Conservation (phyloP, 2,329 filamentous ascomycete species). For the Monosporascus sp. region DNA sequence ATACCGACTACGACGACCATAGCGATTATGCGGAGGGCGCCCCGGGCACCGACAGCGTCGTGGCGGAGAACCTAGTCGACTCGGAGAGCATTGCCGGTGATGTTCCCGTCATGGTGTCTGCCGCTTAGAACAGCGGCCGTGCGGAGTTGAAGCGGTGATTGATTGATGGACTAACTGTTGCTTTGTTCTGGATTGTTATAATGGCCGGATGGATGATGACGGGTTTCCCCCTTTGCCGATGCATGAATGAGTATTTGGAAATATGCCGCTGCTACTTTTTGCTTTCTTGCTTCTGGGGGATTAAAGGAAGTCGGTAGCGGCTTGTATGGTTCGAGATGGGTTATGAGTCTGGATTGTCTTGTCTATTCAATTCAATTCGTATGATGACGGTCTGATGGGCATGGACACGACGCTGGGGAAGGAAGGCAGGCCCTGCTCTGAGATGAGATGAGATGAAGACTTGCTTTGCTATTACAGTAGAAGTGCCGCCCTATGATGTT, state of each 20-base stretch:
- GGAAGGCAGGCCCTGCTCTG: slow-evolving; percentile 1
- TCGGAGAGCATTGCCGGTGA: slow-evolving; percentile 25
- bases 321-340: too few relatives aligned
- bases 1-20: slow-evolving; percentile 32
- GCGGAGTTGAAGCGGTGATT: slow-evolving; percentile 1
- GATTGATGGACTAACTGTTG: background rate
- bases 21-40: slow-evolving; percentile 47
- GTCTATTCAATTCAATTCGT: too few relatives aligned
- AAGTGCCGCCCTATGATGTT: background rate
- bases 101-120: slow-evolving; percentile 32
- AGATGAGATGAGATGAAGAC: background rate
- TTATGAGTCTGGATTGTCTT: too few relatives aligned
- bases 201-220: slow-evolving; percentile 1
- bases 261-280: too few relatives aligned
- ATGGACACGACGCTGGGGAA: background rate
- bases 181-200: background rate
- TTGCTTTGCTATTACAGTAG: slow-evolving; percentile 4
- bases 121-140: slow-evolving; percentile 11
- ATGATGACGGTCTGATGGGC: too few relatives aligned
- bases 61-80: slow-evolving; percentile 25
- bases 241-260: too few relatives aligned
- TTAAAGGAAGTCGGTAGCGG: too few relatives aligned
- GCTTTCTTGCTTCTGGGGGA: too few relatives aligned
- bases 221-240: background rate
- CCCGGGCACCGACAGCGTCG: slow-evolving; percentile 23